Percentiles rank a stretch among this genome's conserved stretches.
phyloP scores from a whole-genome alignment of 768 basidiomycete species.

The Porphyrellus cyaneotinctus region DNA sequence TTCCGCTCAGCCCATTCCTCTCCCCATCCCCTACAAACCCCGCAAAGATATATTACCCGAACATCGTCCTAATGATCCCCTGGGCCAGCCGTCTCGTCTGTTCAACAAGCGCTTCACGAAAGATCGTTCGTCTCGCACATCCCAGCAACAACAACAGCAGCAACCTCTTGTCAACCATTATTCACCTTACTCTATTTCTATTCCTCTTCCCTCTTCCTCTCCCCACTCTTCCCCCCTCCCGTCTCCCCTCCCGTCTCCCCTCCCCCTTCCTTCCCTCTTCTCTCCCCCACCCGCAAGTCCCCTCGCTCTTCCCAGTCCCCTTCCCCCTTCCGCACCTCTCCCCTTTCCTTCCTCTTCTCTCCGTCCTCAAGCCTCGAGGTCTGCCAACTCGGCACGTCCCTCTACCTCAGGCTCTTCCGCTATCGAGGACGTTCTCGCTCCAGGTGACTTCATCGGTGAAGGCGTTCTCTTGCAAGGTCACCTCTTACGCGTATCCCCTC shows the following conservation, averaged over 20 bases:
- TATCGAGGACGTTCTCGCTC: constrained; percentile 53
- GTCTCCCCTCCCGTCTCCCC: constrained; percentile 17
- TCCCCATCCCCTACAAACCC: constrained; percentile 30
- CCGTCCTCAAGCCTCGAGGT: constrained; percentile 36
- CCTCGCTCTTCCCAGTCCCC: constrained; percentile 35
- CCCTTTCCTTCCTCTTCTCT: constrained; percentile 31
- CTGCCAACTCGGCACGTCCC: constrained; percentile 28
- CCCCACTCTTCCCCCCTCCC: constrained; percentile 11
- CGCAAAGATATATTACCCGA: constrained; percentile 34
- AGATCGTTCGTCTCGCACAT: constrained; percentile 22
- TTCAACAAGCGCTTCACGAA: constrained; percentile 36
- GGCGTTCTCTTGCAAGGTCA: constrained; percentile 66
- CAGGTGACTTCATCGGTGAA: constrained; percentile 71
- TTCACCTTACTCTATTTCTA: constrained; percentile 14
- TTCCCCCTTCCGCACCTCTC: constrained; percentile 31
- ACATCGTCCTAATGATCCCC: constrained; percentile 26
- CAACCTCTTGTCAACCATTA: constrained; percentile 6
- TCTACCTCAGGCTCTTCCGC: constrained; percentile 31
- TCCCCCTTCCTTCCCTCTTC: constrained; percentile 31
- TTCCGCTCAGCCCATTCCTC: constrained; percentile 33
- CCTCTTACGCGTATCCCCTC: constrained; percentile 52
- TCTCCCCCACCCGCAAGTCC: constrained; percentile 28
- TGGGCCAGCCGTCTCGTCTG: constrained; percentile 17
- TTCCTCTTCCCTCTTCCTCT: constrained; percentile 7
- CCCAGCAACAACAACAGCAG: constrained; percentile 17